A percentile compares a stretch with the other conserved stretches of the same genome.
Evolutionary conservation across 768 basidiomycete species (phyloP).

Genomic region (Kwoniella dendrophila): DNA sequence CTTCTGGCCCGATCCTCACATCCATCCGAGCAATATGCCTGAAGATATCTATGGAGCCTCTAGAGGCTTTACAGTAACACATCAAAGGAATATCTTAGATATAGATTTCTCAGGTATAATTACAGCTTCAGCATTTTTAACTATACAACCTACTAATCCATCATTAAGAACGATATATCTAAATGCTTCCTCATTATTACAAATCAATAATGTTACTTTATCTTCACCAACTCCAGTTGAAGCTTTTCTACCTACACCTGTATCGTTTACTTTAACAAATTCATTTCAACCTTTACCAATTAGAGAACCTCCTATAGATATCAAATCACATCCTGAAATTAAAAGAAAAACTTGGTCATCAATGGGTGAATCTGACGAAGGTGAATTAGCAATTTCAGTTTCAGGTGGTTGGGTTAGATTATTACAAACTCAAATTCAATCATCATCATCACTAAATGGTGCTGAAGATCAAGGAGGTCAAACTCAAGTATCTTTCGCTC

Average conservation of each 20-base stretch:
- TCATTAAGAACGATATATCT: slow-evolving; percentile 82
- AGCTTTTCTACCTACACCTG: slow-evolving; percentile 44
- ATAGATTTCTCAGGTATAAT: slow-evolving; percentile 86
- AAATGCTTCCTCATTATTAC: slow-evolving; percentile 59
- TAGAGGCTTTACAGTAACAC: slow-evolving; percentile 57
- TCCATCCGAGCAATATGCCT: background rate
- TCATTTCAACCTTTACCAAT: slow-evolving; percentile 66
- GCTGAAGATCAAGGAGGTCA: slow-evolving; percentile 69
- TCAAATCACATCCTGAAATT: slow-evolving; percentile 86
- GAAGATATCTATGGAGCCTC: slow-evolving; percentile 6
- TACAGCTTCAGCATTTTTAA: slow-evolving; percentile 92
- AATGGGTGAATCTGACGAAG: slow-evolving; percentile 86
- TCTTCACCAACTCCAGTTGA: slow-evolving; percentile 38
- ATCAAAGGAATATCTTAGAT: slow-evolving; percentile 93
- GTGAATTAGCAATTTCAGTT: slow-evolving; percentile 89
- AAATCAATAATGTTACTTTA: slow-evolving; percentile 43
- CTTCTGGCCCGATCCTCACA: too few relatives aligned
- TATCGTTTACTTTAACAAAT: slow-evolving; percentile 38
- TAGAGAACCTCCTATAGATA: slow-evolving; percentile 68
- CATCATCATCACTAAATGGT: too few relatives aligned
- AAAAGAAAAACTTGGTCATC: slow-evolving; percentile 91
- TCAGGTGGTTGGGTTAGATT: slow-evolving; percentile 55
- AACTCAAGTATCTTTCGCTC: slow-evolving; percentile 60
- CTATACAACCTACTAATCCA: slow-evolving; percentile 75
- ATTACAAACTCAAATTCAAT: slow-evolving; percentile 58